Evolutionary conservation across 768 basidiomycete species (phyloP).

Genomic region (Megacollybia marginata): DNA sequence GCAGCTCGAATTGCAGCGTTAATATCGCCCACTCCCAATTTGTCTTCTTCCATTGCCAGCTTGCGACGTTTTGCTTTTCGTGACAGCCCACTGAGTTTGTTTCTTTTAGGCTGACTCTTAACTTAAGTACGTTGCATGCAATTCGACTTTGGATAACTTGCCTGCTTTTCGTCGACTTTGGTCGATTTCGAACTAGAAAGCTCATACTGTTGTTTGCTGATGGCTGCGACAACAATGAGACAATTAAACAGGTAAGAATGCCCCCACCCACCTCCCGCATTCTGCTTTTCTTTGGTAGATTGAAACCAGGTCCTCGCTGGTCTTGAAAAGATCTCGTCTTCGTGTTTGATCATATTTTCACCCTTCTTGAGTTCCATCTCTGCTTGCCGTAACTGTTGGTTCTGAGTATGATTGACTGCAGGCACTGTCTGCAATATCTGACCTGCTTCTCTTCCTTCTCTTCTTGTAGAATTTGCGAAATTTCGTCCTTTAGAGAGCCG

Average conservation of each 20-base stretch:
- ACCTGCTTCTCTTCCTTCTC: conserved; percentile 96
- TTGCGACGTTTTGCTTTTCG: conserved; percentile 84
- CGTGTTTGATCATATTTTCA: conserved; percentile 91
- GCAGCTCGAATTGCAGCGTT: conserved; percentile 79
- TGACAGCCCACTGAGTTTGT: conserved; percentile 78
- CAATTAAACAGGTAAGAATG: neutral
- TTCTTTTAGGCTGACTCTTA: conserved; percentile 55
- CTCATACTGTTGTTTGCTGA: conserved; percentile 74
- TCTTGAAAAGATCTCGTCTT: conserved; percentile 85
- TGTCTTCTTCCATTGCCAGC: conserved; percentile 76
- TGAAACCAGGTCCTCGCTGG: conserved; percentile 99
- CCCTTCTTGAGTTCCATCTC: conserved; percentile 97
- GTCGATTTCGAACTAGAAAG: conserved; percentile 33
- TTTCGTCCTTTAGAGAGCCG: conserved; percentile 65
- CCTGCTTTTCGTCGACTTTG: conserved; percentile 33
- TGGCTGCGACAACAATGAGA: conserved; percentile 32
- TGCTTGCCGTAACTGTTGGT: conserved; percentile 65
- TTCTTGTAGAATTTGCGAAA: conserved; percentile 74
- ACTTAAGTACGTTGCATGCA: conserved; percentile 1
- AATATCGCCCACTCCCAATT: conserved; percentile 45
- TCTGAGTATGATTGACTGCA: conserved; percentile 1
- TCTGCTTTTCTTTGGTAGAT: conserved; percentile 71
- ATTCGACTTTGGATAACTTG: conserved; percentile 13
- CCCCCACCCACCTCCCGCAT: conserved; percentile 64
- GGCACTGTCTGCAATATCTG: conserved; percentile 10